phyloP scores from a whole-genome alignment of 1,284 basidiomycete species.

The Butyriboletus appendiculatus region DNA sequence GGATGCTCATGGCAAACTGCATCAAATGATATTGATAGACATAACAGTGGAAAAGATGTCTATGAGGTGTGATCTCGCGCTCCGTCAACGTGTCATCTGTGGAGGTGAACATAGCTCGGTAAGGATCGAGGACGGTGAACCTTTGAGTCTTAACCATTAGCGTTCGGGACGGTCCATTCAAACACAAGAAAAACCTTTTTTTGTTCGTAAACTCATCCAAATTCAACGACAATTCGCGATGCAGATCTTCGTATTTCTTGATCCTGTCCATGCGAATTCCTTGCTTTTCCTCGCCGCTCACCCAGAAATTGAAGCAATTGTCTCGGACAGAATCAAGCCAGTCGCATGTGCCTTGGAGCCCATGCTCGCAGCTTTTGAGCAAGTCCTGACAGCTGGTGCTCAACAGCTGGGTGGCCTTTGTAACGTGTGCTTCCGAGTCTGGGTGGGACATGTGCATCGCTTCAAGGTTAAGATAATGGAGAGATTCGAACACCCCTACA shows the following conservation, averaged over 20 bases:
- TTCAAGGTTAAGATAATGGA: constrained; percentile 79
- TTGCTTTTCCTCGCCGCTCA: constrained; percentile 28
- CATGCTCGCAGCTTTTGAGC: constrained; percentile 48
- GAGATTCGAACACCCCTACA: constrained; percentile 82
- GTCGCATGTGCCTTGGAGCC: constrained; percentile 46
- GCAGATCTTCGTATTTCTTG: constrained; percentile 40
- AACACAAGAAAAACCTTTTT: constrained; percentile 45
- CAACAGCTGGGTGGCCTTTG: constrained; percentile 54
- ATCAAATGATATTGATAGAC: constrained; percentile 76
- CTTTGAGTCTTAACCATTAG: constrained; percentile 37
- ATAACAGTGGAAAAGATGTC: constrained; percentile 66
- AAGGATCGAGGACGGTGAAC: constrained; percentile 69
- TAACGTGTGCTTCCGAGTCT: constrained; percentile 51
- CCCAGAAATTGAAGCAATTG: constrained; percentile 43
- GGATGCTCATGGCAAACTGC: constrained; percentile 48
- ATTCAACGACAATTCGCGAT: constrained; percentile 40
- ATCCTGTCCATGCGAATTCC: constrained; percentile 39
- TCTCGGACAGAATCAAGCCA: constrained; percentile 54
- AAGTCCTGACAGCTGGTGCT: constrained; percentile 59
- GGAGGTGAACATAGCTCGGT: constrained; percentile 60
- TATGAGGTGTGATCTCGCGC: constrained; percentile 53
- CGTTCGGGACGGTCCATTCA: background rate
- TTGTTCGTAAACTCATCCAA: constrained; percentile 52
- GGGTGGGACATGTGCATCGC: constrained; percentile 54
- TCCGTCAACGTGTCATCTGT: constrained; percentile 36